These are phyloP conservation scores for Petunia hybrid DNA, from an alignment of 305 asterid genomes.

Conservation along the genomic window DNA sequence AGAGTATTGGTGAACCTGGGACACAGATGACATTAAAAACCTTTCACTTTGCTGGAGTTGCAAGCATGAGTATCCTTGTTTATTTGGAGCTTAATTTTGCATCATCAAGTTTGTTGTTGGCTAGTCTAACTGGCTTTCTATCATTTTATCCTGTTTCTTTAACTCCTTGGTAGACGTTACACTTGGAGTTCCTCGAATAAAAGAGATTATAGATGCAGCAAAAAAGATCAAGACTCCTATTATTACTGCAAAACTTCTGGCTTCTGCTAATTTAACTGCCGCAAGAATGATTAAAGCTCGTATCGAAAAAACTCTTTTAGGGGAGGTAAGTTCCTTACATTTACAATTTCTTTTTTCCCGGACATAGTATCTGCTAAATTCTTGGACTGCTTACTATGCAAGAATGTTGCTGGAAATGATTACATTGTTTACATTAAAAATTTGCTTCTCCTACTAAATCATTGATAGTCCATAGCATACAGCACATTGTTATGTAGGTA, in stretches of 20 bases:
- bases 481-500: too few species aligned
- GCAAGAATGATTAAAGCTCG: conserved; percentile 82
- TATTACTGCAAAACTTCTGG: conserved; percentile 65
- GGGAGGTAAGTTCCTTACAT: conserved; percentile 62
- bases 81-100: conserved; percentile 34
- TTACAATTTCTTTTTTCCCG: too few species aligned
- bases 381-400: neutral
- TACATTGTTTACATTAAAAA: too few species aligned
- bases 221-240: conserved; percentile 90
- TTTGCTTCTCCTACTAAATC: too few species aligned
- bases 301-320: conserved; percentile 82
- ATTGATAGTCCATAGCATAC: too few species aligned
- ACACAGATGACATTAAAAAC: conserved; percentile 99
- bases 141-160: conserved; percentile 48
- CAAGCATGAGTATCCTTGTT: conserved; percentile 98
- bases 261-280: conserved; percentile 47
- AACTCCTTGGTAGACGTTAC: conserved; percentile 79
- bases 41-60: conserved; percentile 99
- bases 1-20: conserved; percentile 97
- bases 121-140: conserved; percentile 16
- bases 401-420: too few species aligned
- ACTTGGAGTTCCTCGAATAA: conserved; percentile 96
- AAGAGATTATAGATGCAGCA: conserved; percentile 86
- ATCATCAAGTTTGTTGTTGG: conserved; percentile 35
- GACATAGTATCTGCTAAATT: neutral